Evolutionary conservation across 192 early-diverging fungal species (phyloP), one percentile per base, ranked within the genome.

Genomic region (Phycomyces blakesleeanus): DNA sequence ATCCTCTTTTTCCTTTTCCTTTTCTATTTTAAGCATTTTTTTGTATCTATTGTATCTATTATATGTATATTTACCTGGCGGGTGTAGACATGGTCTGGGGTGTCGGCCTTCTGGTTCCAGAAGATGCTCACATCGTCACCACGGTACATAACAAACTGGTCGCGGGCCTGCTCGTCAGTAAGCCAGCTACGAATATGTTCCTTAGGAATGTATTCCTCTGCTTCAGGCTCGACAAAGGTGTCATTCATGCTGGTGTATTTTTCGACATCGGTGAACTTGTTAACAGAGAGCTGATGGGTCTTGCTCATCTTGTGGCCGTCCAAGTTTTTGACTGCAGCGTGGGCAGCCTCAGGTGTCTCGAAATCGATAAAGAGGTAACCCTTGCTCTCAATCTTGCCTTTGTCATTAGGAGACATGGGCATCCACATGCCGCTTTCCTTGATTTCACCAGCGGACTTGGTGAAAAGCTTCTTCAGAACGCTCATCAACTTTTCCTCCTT

Each of bases 311-410:
- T 85, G 77, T 81, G 83, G 29, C 89, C 87, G 75, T 97, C 86
- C 20, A 83, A 79, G 34, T 80, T 71, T 69, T 87, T 88, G 66
- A 97, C 84, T 3, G 90, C 92, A 26, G 83, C 69, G 25, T 80
- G 72, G 34, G 97, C 97, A 65, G 91, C 81, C 69, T 92, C 91
- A 4, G 87, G 73, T 41, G 89, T 91, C 74, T 92, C 90, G 66
- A 94, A 96, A 74, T 97, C 93, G 59, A 99, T 81, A 69, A 99
- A 99, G 63, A 94, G 77, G 81, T 87, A 97, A 27, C 90, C 97
- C 73, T 95, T 97, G 71, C 85, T 84, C 71, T 75, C 80, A 44
- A 68, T 75, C 75, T 87, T 86, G 61, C 87, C 91, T 21, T 82
- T 82, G 6, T 76, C 77, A 40, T 81, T 75, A 41, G 67, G 63